These are phyloP conservation scores for Nannochloropsis gaditana DNA, from an alignment of 108 stramenopile genomes.

Conservation along the genomic window DNA sequence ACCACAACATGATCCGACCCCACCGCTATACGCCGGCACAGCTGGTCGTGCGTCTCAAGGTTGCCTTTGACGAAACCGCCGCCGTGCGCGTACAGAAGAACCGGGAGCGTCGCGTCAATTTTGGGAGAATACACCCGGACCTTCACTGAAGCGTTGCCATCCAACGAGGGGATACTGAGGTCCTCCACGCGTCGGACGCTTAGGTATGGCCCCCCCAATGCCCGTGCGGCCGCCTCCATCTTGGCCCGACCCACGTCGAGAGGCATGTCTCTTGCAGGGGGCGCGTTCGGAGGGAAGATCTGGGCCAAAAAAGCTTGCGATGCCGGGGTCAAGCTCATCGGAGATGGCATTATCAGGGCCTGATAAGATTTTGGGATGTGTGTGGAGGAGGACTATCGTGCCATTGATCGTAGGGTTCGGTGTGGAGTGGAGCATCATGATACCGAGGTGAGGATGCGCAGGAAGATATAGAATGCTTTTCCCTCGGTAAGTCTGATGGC, in stretches of 20 bases:
- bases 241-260: slow-evolving; percentile 3
- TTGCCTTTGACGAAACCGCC: not conserved
- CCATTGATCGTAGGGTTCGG: too few species aligned
- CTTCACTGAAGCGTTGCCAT: not conserved
- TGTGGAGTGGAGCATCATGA: too few species aligned
- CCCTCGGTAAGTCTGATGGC: too few species aligned
- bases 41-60: not conserved
- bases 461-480: too few species aligned
- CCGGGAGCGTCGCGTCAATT: not conserved
- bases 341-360: too few species aligned
- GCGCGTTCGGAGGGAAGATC: not conserved
- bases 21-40: not conserved
- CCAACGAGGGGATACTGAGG: not conserved
- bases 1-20: not conserved
- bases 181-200: not conserved
- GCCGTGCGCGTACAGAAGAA: slow-evolving; percentile 1
- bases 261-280: not conserved
- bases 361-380: too few species aligned
- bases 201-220: not conserved
- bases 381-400: too few species aligned
- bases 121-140: not conserved
- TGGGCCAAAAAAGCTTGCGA: slow-evolving; percentile 9
- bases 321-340: not conserved
- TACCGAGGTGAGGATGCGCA: too few species aligned
- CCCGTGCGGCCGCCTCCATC: not conserved